Evolutionary conservation across 345 rosid genomes (phyloP).

Genomic region (Dipteronia sinensis): DNA sequence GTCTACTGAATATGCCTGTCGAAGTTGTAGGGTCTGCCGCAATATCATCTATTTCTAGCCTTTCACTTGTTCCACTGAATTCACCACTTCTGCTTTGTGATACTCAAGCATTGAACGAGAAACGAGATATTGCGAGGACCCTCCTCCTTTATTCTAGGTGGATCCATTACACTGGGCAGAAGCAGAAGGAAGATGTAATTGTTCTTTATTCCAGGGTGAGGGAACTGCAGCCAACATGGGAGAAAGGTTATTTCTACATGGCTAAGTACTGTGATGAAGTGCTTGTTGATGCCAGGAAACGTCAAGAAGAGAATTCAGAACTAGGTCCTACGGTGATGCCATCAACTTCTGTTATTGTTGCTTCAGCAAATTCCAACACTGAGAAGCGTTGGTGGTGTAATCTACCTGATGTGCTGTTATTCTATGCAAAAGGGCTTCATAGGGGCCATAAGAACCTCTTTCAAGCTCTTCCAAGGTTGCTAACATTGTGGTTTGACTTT

Average conservation of each 20-base stretch:
- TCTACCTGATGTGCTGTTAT: conserved; percentile 74
- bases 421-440: conserved; percentile 93
- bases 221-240: conserved; percentile 90
- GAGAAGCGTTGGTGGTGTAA: conserved; percentile 83
- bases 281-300: conserved; percentile 90
- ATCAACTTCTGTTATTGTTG: conserved; percentile 41
- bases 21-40: conserved; percentile 76
- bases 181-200: conserved; percentile 94
- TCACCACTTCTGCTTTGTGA: conserved; percentile 56
- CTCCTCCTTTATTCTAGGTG: conserved; percentile 91
- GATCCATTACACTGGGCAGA: conserved; percentile 92
- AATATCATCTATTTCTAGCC: conserved; percentile 73
- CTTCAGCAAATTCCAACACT: conserved; percentile 39
- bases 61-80: conserved; percentile 66
- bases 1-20: conserved; percentile 85
- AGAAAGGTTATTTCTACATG: conserved; percentile 89
- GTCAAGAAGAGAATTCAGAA: conserved; percentile 79
- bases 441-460: conserved; percentile 93
- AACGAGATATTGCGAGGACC: conserved; percentile 77
- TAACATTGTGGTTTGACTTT: conserved; percentile 96
- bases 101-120: conserved; percentile 63
- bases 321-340: conserved; percentile 40
- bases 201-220: conserved; percentile 80
- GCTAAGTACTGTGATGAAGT: conserved; percentile 96
- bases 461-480: conserved; percentile 97